Evolutionary conservation across 208 protist species (phyloP), one percentile per base, ranked within the genome.

Genomic region (Trypanosoma brucei): DNA sequence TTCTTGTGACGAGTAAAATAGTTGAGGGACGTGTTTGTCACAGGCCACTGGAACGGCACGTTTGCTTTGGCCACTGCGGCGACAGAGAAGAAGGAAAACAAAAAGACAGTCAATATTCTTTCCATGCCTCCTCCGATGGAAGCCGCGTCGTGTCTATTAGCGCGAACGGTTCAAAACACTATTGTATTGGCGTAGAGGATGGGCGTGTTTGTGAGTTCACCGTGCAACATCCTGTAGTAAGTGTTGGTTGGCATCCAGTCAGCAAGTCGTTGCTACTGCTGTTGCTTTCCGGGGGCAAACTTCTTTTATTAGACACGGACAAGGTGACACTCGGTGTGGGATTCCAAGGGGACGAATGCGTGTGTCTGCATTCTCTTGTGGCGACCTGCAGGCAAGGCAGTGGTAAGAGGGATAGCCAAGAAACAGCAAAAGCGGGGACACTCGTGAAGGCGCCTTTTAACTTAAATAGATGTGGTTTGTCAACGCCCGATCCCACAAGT

Each of bases 1-100:
- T 79, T 55, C 68, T 95, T 37, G 78, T 88, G 56, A 92, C 86
- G 8, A 78, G 79, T 57, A 61, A 42, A 60, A 77, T 95, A 53
- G 13, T 55, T 34, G 73, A 76, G 30, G 75, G 82, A 48, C 82
- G 69, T 38, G 36, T 79, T 1, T 74, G 66, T 6, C 33, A 55
- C 5, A 64, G 78, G 22, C 75, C 70, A 44, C 52, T 91, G 42
- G 56, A 52, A 31, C 79, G 78, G 7, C 67, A 56, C 2, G 68
- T 75, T n/a, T 42, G 60, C 48, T 76, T 79, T 36, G 42, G 5
- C 34, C 22, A 22, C 22, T 22, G 22, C 22, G 22, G 22, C 22
- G 22, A 22, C 22, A 22, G 22, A 22, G 22, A 22, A 22, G 22
- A 22, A 22, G 22, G 22, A 22, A 22, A 22, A 22, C 22, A 52